A percentile compares a stretch with the other conserved stretches of the same genome.
Conservation (phyloP, 2,329 filamentous ascomycete species). For the Neurospora crassa region DNA sequence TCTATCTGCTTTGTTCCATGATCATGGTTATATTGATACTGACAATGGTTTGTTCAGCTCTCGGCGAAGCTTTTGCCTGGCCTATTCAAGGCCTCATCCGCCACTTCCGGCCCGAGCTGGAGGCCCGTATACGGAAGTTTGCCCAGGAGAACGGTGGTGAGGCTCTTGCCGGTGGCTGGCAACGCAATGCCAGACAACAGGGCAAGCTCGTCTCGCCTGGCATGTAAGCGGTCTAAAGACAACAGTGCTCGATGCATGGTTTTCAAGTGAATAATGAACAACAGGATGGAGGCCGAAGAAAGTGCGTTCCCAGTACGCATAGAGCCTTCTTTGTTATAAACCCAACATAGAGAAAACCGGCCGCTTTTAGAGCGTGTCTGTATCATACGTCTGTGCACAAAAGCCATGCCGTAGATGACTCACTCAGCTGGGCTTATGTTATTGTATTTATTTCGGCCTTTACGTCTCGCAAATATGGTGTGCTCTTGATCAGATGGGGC, state of each 20-base stretch:
- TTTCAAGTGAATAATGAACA: background rate
- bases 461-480: background rate
- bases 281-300: background rate
- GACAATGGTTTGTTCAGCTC: slow-evolving; percentile 39
- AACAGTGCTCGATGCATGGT: background rate
- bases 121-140: slow-evolving; percentile 80
- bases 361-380: background rate
- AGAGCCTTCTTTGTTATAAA: background rate
- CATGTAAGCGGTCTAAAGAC: slow-evolving; percentile 49
- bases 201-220: slow-evolving; percentile 83
- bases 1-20: slow-evolving; percentile 12
- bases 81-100: slow-evolving; percentile 96
- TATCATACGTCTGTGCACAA: slow-evolving; percentile 2
- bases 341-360: background rate
- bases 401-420: background rate
- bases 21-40: slow-evolving; percentile 15
- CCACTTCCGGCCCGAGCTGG: slow-evolving; percentile 93
- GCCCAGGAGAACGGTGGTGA: slow-evolving; percentile 62
- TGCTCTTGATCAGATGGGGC: background rate
- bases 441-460: slow-evolving; percentile 7
- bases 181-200: slow-evolving; percentile 61
- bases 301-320: background rate
- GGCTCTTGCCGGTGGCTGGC: slow-evolving; percentile 81
- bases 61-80: slow-evolving; percentile 98
- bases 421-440: background rate